Evolutionary conservation across 2,329 filamentous ascomycete species (phyloP).

Genomic region (Colletotrichum orchidophilum): DNA sequence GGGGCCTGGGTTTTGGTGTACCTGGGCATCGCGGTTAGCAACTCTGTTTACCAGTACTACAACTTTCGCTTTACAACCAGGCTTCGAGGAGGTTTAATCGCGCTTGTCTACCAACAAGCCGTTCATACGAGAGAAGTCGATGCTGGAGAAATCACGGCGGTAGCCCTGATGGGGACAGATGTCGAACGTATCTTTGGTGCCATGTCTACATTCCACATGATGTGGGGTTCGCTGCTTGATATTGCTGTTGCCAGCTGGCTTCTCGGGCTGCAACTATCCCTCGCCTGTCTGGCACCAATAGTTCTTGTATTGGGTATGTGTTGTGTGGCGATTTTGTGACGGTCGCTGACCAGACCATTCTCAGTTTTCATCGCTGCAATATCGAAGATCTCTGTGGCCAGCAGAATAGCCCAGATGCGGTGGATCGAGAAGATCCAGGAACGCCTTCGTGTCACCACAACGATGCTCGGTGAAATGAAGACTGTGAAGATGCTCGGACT

Average conservation of each 20-base stretch:
- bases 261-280: conserved; percentile 40
- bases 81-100: conserved; percentile 37
- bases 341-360: no score
- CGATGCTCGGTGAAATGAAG: conserved; percentile 55
- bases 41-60: conserved; percentile 38
- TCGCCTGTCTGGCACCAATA: conserved; percentile 40
- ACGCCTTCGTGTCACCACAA: conserved; percentile 51
- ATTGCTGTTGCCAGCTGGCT: conserved; percentile 42
- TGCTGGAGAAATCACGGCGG: conserved; percentile 38
- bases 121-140: conserved; percentile 37
- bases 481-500: conserved; percentile 55
- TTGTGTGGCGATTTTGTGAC: no score
- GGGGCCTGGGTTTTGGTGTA: conserved; percentile 44
- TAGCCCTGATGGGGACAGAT: conserved; percentile 47
- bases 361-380: conserved; percentile 37
- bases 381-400: conserved; percentile 32
- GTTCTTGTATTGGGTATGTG: conserved; percentile 35
- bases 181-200: conserved; percentile 41
- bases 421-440: conserved; percentile 56
- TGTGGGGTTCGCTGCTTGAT: conserved; percentile 42
- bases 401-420: conserved; percentile 38
- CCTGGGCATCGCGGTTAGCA: conserved; percentile 41
- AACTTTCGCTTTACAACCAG: conserved; percentile 37
- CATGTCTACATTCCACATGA: conserved; percentile 38
- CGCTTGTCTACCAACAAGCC: conserved; percentile 39